Percentiles rank a stretch among this genome's conserved stretches.
Conservation (phyloP, 2,329 filamentous ascomycete genomes). For the Podosphaera leucotricha region DNA sequence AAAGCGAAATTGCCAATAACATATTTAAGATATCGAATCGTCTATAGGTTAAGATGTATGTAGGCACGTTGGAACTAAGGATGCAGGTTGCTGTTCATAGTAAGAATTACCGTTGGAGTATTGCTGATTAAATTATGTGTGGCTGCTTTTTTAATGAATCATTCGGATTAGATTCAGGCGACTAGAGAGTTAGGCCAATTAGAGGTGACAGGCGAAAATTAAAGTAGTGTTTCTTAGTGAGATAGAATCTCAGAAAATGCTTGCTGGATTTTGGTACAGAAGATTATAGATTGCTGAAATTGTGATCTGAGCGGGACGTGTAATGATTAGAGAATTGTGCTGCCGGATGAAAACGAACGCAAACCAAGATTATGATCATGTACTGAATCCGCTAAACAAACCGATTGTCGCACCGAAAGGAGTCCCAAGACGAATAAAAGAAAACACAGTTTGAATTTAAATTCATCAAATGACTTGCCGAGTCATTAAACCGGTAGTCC, state of each 20-base stretch:
- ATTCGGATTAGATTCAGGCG: conserved; percentile 16
- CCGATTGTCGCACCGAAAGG: conserved; percentile 14
- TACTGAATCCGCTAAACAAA: conserved; percentile 15
- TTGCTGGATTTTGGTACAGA: conserved; percentile 17
- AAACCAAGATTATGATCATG: conserved; percentile 9
- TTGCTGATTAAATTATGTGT: conserved; percentile 13
- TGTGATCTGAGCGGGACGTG: conserved; percentile 13
- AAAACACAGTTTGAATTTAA: background rate
- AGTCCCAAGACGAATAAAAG: conserved; percentile 13
- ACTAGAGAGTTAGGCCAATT: conserved; percentile 16
- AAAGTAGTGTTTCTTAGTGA: conserved; percentile 9
- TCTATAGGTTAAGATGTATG: background rate
- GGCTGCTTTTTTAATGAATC: conserved; percentile 12
- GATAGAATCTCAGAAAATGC: conserved; percentile 14
- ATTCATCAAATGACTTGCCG: background rate
- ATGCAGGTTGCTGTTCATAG: conserved; percentile 8
- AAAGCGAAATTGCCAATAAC: conserved; percentile 2
- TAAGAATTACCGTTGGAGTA: conserved; percentile 3
- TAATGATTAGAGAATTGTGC: conserved; percentile 13
- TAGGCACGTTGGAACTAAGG: conserved; percentile 12
- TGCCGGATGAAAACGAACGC: conserved; percentile 13
- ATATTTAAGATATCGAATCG: background rate
- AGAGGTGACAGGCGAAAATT: conserved; percentile 13
- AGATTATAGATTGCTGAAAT: conserved; percentile 15
- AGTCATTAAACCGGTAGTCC: background rate